Evolutionary conservation across 2,329 filamentous ascomycete genomes (phyloP).

Genomic region (Chrysoporthe puriensis): DNA sequence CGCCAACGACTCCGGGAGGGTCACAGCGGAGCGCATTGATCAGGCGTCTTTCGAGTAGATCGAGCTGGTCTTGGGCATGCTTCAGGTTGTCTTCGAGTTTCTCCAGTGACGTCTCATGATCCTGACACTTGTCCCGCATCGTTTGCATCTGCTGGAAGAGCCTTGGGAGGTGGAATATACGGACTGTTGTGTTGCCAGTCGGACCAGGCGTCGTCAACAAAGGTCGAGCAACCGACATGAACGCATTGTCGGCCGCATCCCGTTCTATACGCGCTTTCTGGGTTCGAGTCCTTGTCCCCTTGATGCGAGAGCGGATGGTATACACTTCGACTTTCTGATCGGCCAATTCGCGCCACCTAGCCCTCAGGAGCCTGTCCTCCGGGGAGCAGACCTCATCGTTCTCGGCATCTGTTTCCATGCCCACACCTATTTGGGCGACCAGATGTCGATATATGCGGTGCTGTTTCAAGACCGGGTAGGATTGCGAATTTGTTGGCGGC

Average conservation of each 20-base stretch:
- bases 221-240: slow-evolving; percentile 25
- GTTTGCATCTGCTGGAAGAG: slow-evolving; percentile 24
- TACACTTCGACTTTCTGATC: slow-evolving; percentile 32
- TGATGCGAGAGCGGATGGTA: slow-evolving; percentile 14
- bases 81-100: slow-evolving; percentile 42
- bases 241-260: slow-evolving; percentile 21
- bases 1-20: too few species aligned
- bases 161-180: not conserved
- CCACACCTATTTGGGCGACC: not conserved
- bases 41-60: slow-evolving; percentile 42
- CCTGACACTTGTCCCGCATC: slow-evolving; percentile 17
- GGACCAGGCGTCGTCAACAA: not conserved
- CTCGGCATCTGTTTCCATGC: not conserved
- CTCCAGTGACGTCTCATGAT: slow-evolving; percentile 40
- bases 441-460: not conserved
- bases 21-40: slow-evolving; percentile 34
- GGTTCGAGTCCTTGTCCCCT: slow-evolving; percentile 11
- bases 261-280: slow-evolving; percentile 14
- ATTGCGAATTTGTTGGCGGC: not conserved
- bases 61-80: slow-evolving; percentile 25
- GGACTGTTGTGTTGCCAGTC: not conserved
- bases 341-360: slow-evolving; percentile 32
- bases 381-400: not conserved
- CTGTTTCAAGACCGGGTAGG: not conserved
- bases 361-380: not conserved